Percentiles rank a stretch among this genome's conserved stretches.
These are phyloP conservation scores for Pseudocercospora pini-densiflorae DNA, from an alignment of 2,329 filamentous ascomycete species.

Conservation along the genomic window DNA sequence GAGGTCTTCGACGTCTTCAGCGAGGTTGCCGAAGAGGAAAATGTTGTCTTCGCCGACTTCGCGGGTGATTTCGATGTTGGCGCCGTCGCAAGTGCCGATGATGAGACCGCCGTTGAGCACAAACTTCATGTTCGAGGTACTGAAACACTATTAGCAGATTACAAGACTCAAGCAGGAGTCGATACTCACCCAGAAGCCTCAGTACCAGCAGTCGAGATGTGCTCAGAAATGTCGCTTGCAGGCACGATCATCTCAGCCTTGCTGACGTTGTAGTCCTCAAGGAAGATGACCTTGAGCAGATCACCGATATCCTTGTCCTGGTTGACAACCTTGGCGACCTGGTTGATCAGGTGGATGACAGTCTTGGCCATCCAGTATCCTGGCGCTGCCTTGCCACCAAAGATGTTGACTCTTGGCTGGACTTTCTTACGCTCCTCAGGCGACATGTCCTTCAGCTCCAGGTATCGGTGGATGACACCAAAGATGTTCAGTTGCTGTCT, in stretches of 20 bases:
- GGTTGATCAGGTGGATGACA: conserved; percentile 88
- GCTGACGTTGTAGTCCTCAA: conserved; percentile 99
- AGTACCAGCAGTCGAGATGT: conserved; percentile 97
- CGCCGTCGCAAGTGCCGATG: conserved; percentile 96
- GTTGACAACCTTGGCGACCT: conserved; percentile 87
- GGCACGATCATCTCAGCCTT: conserved; percentile 97
- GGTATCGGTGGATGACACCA: conserved; percentile 92
- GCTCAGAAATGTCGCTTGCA: conserved; percentile 94
- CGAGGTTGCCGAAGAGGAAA: conserved; percentile 95
- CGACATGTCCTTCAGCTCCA: conserved; percentile 83
- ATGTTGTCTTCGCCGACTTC: conserved; percentile 97
- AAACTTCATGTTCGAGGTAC: conserved; percentile 99
- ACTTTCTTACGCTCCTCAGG: conserved; percentile 85
- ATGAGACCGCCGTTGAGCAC: conserved; percentile 96
- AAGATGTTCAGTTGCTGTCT: conserved; percentile 96
- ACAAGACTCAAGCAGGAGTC: no score
- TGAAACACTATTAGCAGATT: conserved; percentile 9
- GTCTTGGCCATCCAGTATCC: conserved; percentile 99
- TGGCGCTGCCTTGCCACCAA: conserved; percentile 95
- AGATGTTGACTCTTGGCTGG: conserved; percentile 88
- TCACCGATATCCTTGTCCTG: conserved; percentile 91
- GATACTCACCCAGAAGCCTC: conserved; percentile 64
- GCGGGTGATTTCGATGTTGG: conserved; percentile 90
- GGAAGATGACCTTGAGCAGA: conserved; percentile 92
- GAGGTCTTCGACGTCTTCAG: conserved; percentile 95